A percentile compares a stretch with the other conserved stretches of the same genome.
Evolutionary conservation across 352 stramenopile species (phyloP).

Genomic region (Phytophthora citricola): DNA sequence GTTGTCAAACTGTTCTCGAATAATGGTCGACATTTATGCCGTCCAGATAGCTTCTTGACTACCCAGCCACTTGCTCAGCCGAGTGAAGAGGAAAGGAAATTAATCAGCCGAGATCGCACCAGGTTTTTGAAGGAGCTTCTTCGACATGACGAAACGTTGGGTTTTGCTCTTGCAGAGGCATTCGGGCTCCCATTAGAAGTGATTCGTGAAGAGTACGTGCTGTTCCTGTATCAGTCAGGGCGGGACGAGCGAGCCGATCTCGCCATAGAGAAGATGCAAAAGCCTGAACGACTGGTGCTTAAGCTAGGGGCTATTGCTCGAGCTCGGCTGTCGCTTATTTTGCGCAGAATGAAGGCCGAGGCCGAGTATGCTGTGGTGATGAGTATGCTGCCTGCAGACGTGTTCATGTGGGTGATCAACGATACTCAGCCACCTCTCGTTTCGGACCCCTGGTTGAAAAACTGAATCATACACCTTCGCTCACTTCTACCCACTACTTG

Average conservation of each 20-base stretch:
- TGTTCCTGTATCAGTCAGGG: constrained; percentile 84
- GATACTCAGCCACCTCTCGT: constrained; percentile 60
- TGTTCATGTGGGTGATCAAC: constrained; percentile 77
- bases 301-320: constrained; percentile 74
- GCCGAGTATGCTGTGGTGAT: constrained; percentile 81
- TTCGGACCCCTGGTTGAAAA: constrained; percentile 68
- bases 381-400: constrained; percentile 81
- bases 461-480: constrained; percentile 72
- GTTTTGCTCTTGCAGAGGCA: constrained; percentile 72
- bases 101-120: constrained; percentile 57
- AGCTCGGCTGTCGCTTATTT: constrained; percentile 72
- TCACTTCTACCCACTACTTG: constrained; percentile 79
- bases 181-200: constrained; percentile 76
- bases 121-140: constrained; percentile 79
- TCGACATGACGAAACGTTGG: constrained; percentile 65
- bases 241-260: constrained; percentile 73
- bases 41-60: constrained; percentile 61
- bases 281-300: constrained; percentile 62
- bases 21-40: constrained; percentile 60
- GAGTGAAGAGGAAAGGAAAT: constrained; percentile 31
- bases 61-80: constrained; percentile 7
- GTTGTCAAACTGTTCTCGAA: constrained; percentile 70
- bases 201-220: constrained; percentile 80
- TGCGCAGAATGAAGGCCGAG: constrained; percentile 80
- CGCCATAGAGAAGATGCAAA: constrained; percentile 77